Percentiles rank a stretch among this genome's conserved stretches.
Evolutionary conservation across 2,329 filamentous ascomycete species (phyloP).

Genomic region (Trichoderma citrinoviride): DNA sequence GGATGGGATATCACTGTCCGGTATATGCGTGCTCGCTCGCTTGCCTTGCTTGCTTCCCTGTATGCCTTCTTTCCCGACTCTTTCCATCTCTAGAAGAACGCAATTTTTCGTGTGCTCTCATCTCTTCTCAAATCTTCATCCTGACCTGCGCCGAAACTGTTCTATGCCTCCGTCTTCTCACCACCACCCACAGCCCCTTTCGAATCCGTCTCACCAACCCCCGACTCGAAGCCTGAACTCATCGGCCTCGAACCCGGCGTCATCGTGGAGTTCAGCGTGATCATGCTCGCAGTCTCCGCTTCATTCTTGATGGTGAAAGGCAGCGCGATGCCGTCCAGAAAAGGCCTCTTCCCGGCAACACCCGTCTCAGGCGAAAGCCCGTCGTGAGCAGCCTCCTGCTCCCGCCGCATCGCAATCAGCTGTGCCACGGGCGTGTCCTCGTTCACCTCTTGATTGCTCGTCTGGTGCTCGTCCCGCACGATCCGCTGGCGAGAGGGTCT

Average conservation of each 20-base stretch:
- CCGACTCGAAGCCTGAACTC: conserved; percentile 29
- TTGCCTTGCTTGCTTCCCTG: background rate
- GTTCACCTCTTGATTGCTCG: conserved; percentile 33
- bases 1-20: conserved; percentile 22
- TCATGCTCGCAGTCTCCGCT: conserved; percentile 66
- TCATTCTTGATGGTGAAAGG: conserved; percentile 68
- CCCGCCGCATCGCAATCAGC: conserved; percentile 43
- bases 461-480: conserved; percentile 54
- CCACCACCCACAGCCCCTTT: background rate
- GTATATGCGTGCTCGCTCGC: conserved; percentile 2
- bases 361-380: conserved; percentile 48
- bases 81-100: background rate
- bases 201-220: conserved; percentile 1
- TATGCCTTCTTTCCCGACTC: background rate
- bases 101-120: background rate
- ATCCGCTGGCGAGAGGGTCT: conserved; percentile 45
- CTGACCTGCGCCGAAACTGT: conserved; percentile 41
- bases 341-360: conserved; percentile 60
- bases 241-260: conserved; percentile 36
- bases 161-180: too few species aligned
- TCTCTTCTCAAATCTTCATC: conserved; percentile 1
- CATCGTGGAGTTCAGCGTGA: conserved; percentile 55
- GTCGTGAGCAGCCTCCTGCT: conserved; percentile 39
- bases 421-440: conserved; percentile 45
- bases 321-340: conserved; percentile 66